Evolutionary conservation across 129 eudicot species (phyloP), one percentile per base, ranked within the genome.

Genomic region (Saposhnikovia divaricata): DNA sequence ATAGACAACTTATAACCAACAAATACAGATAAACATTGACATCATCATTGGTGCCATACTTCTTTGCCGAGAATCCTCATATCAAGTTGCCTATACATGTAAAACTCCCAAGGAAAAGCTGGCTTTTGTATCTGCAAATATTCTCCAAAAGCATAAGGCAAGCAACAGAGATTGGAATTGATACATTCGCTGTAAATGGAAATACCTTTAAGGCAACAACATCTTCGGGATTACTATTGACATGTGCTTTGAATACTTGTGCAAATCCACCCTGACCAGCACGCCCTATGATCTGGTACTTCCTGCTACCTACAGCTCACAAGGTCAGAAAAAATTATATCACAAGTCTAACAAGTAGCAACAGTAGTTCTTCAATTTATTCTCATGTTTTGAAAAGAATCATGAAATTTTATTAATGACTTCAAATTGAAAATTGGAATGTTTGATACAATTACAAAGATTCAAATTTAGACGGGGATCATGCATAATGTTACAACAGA

Each of bases 181-280:
- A 11, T 9, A 73, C 4, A 47, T 61, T 68, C 7, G 15, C 81
- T 21, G 4, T 45, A 84, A 13, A 37, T 19, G 53, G 15, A 21
- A 44, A 78, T 81, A 95, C 99, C 99, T 95, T 95, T 69, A 95
- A 89, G 43, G 97, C 94, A 79, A 95, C 96, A 77, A 89, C 87
- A 10, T 89, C 90, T 13, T 90, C 96, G 45, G 96, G 87, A 48
- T 90, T 85, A 79, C 85, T 80, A 78, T 78, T 81, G 47, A 85
- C 71, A 83, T 78, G 87, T 53, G 50, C 50, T 46, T 46, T 46
- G 15, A 46, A 46, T 46, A 46, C 50, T 46, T 46, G 50, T 46
- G 97, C 99, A 87, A 95, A 95, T 77, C 99, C 97, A 61, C 99
- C 99, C 77, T 89, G 89, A 57, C 97, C 97, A 76, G 99, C 97